Evolutionary conservation across 2,329 filamentous ascomycete genomes (phyloP).

Genomic region (Cadophora sp.): DNA sequence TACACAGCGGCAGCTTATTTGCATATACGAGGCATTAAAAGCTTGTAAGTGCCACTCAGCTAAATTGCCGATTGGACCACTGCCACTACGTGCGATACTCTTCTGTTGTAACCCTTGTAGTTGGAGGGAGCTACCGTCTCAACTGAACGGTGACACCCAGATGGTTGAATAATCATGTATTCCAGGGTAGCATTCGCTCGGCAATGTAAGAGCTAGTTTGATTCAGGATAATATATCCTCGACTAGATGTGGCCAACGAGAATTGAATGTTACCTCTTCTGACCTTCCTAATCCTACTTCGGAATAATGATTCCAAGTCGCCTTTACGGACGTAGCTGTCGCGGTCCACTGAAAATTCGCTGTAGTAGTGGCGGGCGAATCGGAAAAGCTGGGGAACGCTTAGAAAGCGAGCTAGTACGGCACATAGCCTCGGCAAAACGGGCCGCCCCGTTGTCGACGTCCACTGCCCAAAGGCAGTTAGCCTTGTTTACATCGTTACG

Average conservation of each 20-base stretch:
- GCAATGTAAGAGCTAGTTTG: conserved; percentile 3
- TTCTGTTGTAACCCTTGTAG: background rate
- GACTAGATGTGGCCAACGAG: background rate
- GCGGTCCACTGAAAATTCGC: background rate
- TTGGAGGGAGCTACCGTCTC: no score
- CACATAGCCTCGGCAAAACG: no score
- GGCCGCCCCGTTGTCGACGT: no score
- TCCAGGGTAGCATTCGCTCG: background rate
- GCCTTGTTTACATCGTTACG: background rate
- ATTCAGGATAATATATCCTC: background rate
- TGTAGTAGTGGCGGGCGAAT: background rate
- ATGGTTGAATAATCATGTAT: background rate
- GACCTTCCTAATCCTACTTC: background rate
- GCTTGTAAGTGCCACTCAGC: background rate
- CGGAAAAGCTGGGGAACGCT: background rate
- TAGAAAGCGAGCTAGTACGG: background rate
- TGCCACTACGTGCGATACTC: background rate
- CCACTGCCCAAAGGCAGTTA: background rate
- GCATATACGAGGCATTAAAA: conserved; percentile 2
- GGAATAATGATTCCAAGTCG: background rate
- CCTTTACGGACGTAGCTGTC: background rate
- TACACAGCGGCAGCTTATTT: background rate
- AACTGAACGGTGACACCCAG: background rate
- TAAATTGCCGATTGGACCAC: background rate
- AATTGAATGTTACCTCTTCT: background rate